Conservation (phyloP, 345 rosid species). For the Clausena lansium region DNA sequence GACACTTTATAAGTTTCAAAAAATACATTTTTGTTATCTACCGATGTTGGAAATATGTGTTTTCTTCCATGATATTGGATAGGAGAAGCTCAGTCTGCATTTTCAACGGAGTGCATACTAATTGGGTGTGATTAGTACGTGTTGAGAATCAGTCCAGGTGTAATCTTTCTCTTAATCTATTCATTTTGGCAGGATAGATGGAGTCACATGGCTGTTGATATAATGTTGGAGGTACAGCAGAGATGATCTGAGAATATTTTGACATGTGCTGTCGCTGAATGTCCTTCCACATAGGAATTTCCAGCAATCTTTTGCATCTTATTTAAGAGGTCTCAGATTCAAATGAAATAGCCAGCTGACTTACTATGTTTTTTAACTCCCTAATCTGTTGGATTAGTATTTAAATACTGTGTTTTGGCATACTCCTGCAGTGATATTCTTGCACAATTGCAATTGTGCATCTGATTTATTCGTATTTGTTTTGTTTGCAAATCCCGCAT, state of each 20-base stretch:
- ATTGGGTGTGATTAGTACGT: background rate
- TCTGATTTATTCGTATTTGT: background rate
- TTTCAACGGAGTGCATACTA: background rate
- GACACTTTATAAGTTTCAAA: background rate
- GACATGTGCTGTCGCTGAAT: slow-evolving; percentile 4
- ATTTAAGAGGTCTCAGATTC: slow-evolving; percentile 14
- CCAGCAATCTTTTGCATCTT: slow-evolving; percentile 19
- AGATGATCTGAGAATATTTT: slow-evolving; percentile 9
- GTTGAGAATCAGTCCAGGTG: too few species aligned
- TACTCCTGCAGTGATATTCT: slow-evolving; percentile 9
- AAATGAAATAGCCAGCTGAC: slow-evolving; percentile 9
- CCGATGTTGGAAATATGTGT: background rate
- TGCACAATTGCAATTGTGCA: slow-evolving; percentile 4
- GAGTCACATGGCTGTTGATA: background rate
- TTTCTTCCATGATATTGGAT: background rate
- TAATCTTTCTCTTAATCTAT: background rate
- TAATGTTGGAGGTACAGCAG: slow-evolving; percentile 3
- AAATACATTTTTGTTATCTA: background rate
- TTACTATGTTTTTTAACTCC: background rate
- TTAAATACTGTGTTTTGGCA: slow-evolving; percentile 9
- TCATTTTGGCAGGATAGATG: slow-evolving; percentile 31
- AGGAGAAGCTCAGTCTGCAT: background rate
- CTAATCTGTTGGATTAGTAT: slow-evolving; percentile 4
- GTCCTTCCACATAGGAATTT: slow-evolving; percentile 12
- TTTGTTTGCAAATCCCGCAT: background rate